phyloP scores from a whole-genome alignment of 75 land plant genomes.

The Chamaecyparis obtusa region DNA sequence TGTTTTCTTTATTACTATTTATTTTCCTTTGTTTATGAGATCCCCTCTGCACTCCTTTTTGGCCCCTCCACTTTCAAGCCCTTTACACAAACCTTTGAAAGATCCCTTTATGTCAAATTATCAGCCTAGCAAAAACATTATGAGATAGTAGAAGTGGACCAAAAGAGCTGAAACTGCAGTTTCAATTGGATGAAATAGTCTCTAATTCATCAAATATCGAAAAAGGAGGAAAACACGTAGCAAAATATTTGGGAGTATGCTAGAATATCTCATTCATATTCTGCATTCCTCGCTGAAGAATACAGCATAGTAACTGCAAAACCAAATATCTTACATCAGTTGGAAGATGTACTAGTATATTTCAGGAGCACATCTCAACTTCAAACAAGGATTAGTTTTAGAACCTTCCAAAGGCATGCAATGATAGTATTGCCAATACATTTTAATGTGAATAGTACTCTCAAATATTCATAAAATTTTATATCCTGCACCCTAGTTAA shows the following conservation, averaged over 20 bases:
- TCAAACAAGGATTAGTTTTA: not conserved
- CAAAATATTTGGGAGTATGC: not conserved
- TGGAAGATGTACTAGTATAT: not conserved
- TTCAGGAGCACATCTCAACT: not conserved
- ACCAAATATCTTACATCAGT: not conserved
- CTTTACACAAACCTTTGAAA: not conserved
- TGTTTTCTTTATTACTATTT: not conserved
- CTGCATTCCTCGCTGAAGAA: not conserved
- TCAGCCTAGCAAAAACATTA: not conserved
- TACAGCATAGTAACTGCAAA: not conserved
- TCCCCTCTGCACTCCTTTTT: not conserved
- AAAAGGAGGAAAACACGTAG: too few relatives aligned
- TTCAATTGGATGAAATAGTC: too few relatives aligned
- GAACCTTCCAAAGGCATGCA: not conserved
- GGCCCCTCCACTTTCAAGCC: not conserved
- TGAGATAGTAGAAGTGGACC: not conserved
- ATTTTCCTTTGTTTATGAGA: not conserved
- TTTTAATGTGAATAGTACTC: not conserved
- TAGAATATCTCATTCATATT: not conserved
- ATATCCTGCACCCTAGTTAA: not conserved
- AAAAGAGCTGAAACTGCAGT: too few relatives aligned
- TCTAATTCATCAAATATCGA: too few relatives aligned
- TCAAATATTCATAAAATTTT: not conserved
- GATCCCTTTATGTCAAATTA: not conserved
- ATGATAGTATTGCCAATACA: not conserved